phyloP scores from a whole-genome alignment of 768 basidiomycete species.

The Calocera cornea region DNA sequence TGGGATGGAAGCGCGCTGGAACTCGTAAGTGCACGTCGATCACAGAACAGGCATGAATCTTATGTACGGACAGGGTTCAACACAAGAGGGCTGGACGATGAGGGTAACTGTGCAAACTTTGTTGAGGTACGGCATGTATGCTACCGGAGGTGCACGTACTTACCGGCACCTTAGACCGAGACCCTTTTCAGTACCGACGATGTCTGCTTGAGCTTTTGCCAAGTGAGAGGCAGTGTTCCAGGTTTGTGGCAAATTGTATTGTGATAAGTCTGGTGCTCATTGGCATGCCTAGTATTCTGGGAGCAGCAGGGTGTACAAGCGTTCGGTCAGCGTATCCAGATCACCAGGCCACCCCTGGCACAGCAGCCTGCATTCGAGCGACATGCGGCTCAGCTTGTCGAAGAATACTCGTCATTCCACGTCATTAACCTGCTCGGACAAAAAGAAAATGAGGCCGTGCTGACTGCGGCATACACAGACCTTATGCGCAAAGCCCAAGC shows the following conservation, averaged over 20 bases:
- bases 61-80: conserved; percentile 42
- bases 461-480: conserved; percentile 69
- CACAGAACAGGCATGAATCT: background rate
- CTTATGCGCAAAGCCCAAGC: conserved; percentile 41
- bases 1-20: conserved; percentile 91
- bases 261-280: conserved; percentile 11
- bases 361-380: conserved; percentile 96
- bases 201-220: conserved; percentile 80
- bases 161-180: conserved; percentile 52
- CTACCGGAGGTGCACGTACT: background rate
- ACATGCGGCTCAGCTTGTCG: conserved; percentile 74
- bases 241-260: conserved; percentile 39
- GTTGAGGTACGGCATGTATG: conserved; percentile 55
- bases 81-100: conserved; percentile 89
- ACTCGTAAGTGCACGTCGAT: conserved; percentile 38
- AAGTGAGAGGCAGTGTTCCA: conserved; percentile 91
- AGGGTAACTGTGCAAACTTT: conserved; percentile 89
- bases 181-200: conserved; percentile 76
- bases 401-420: conserved; percentile 74
- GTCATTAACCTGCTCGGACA: conserved; percentile 83
- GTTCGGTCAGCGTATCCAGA: conserved; percentile 86
- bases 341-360: conserved; percentile 77
- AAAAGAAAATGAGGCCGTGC: conserved; percentile 79
- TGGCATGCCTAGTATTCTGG: conserved; percentile 68
- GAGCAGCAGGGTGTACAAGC: conserved; percentile 94